A percentile compares a stretch with the other conserved stretches of the same genome.
These are phyloP conservation scores for Mimosa pudica DNA, from an alignment of 306 rosid species.

Conservation along the genomic window DNA sequence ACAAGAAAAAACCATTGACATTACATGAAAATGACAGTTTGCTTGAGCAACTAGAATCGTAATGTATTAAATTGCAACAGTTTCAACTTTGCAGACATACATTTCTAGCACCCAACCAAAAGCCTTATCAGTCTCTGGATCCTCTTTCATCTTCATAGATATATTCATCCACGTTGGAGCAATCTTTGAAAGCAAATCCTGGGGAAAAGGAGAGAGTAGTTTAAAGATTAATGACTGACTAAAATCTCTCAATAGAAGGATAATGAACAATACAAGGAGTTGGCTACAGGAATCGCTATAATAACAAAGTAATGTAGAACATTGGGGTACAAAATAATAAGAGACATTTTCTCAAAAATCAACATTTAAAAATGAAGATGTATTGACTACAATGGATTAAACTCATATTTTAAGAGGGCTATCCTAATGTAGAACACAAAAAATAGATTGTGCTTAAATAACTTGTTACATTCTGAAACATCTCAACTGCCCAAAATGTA, in stretches of 20 bases:
- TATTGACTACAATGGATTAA: background rate
- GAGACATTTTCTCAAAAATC: background rate
- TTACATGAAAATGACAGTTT: conserved; percentile 31
- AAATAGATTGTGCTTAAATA: background rate
- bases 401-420: background rate
- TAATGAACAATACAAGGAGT: background rate
- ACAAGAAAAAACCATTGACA: conserved; percentile 30
- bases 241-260: conserved; percentile 23
- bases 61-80: conserved; percentile 4
- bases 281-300: conserved; percentile 17
- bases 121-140: conserved; percentile 81
- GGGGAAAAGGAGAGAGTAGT: conserved; percentile 20
- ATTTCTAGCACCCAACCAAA: conserved; percentile 99
- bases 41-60: conserved; percentile 9
- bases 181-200: conserved; percentile 86
- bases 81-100: conserved; percentile 53
- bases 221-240: conserved; percentile 1
- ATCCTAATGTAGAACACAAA: background rate
- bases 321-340: background rate
- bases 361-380: background rate
- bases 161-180: conserved; percentile 98
- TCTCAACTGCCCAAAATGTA: background rate
- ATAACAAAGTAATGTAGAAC: background rate
- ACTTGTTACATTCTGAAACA: background rate
- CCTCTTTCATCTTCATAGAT: conserved; percentile 92